Evolutionary conservation across 2,329 filamentous ascomycete genomes (phyloP).

Genomic region (Colletotrichum godetiae): DNA sequence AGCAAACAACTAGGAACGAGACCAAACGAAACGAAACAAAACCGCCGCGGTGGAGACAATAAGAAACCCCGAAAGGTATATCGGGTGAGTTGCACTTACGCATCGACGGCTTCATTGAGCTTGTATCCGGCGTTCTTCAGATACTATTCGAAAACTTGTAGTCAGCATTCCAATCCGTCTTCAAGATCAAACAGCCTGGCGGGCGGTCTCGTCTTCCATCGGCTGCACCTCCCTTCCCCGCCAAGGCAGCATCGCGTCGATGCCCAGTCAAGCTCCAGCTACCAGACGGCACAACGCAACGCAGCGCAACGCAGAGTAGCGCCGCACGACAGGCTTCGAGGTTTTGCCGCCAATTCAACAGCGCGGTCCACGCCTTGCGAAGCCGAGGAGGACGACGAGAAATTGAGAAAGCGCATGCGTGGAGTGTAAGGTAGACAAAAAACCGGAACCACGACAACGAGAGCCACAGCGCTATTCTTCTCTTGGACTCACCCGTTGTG

Average conservation of each 20-base stretch:
- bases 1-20: conserved; percentile 1
- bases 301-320: conserved; percentile 7
- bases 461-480: neutral
- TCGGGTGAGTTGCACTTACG: conserved; percentile 58
- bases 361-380: conserved; percentile 1
- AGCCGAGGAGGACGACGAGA: conserved; percentile 1
- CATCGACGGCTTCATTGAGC: conserved; percentile 65
- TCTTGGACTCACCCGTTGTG: conserved; percentile 54
- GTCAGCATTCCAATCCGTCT: conserved; percentile 30
- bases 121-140: conserved; percentile 61
- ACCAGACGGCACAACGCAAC: neutral
- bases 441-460: neutral
- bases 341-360: conserved; percentile 13
- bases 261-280: conserved; percentile 1
- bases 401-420: neutral
- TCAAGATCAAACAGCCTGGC: neutral
- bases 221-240: conserved; percentile 9
- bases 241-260: conserved; percentile 6
- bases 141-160: conserved; percentile 48
- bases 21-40: conserved; percentile 11
- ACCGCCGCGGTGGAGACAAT: conserved; percentile 9
- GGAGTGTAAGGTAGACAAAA: neutral
- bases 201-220: neutral
- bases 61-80: conserved; percentile 36
- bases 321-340: conserved; percentile 11